phyloP scores from a whole-genome alignment of 768 basidiomycete genomes.

The Hypholoma sublateritium region DNA sequence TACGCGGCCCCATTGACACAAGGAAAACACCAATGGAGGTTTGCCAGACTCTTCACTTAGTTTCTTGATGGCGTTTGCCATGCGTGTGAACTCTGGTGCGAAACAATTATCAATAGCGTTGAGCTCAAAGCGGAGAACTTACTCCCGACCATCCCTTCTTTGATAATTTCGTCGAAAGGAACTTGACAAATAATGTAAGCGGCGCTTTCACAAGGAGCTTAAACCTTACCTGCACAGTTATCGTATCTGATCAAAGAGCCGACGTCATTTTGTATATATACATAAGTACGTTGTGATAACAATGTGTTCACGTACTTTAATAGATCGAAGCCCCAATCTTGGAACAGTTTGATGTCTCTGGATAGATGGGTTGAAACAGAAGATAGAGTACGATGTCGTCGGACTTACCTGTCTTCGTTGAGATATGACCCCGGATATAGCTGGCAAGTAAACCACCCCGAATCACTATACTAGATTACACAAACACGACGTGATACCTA shows the following conservation, averaged over 20 bases:
- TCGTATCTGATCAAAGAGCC: slow-evolving; percentile 43
- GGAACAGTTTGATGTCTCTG: slow-evolving; percentile 59
- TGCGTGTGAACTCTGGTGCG: slow-evolving; percentile 52
- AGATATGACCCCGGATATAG: slow-evolving; percentile 64
- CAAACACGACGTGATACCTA: neutral
- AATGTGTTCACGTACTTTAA: slow-evolving; percentile 46
- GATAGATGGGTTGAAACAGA: neutral
- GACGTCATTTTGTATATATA: neutral
- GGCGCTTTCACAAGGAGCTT: neutral
- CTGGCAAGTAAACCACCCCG: slow-evolving; percentile 69
- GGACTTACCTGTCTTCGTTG: slow-evolving; percentile 52
- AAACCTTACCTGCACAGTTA: slow-evolving; percentile 51
- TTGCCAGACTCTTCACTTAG: slow-evolving; percentile 48
- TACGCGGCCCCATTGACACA: slow-evolving; percentile 72
- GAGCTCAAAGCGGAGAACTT: slow-evolving; percentile 19
- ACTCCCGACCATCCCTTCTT: slow-evolving; percentile 57
- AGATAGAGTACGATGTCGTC: neutral
- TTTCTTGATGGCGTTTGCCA: slow-evolving; percentile 56
- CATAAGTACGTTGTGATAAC: neutral
- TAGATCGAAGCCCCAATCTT: slow-evolving; percentile 66
- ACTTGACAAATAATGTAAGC: slow-evolving; percentile 18
- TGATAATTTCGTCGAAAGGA: slow-evolving; percentile 55
- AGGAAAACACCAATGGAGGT: slow-evolving; percentile 55
- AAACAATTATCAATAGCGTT: neutral
- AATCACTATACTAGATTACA: slow-evolving; percentile 53